Evolutionary conservation across 805 yeast species (phyloP).

Genomic region (Cyberlindnera mycetangii): DNA sequence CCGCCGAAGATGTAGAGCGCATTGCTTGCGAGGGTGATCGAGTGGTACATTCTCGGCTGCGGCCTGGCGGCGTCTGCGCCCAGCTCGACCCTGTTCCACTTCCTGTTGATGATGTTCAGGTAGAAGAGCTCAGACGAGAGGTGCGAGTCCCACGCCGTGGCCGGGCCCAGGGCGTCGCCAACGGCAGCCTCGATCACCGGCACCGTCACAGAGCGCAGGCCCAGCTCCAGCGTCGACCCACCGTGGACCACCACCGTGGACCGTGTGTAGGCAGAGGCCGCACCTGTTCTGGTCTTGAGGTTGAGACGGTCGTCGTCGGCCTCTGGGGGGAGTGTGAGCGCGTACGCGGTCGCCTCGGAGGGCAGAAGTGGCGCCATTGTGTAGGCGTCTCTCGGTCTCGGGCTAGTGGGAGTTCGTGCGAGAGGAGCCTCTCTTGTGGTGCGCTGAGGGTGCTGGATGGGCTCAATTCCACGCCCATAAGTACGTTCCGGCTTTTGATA

Average conservation of each 20-base stretch:
- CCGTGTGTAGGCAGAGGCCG: slow-evolving; percentile 53
- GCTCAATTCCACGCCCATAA: no score
- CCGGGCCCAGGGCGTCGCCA: slow-evolving; percentile 4
- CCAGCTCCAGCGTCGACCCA: slow-evolving; percentile 60
- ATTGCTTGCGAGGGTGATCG: slow-evolving; percentile 48
- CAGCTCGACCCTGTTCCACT: slow-evolving; percentile 48
- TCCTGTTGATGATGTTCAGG: slow-evolving; percentile 54
- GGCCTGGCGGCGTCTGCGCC: slow-evolving; percentile 15
- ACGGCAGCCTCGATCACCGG: slow-evolving; percentile 15
- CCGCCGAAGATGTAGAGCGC: slow-evolving; percentile 67
- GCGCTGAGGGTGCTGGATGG: no score
- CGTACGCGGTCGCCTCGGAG: slow-evolving; percentile 58
- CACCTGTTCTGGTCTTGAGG: slow-evolving; percentile 65
- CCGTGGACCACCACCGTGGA: slow-evolving; percentile 65
- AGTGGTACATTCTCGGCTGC: slow-evolving; percentile 51
- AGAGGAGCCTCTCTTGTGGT: neutral
- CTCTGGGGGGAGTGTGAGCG: slow-evolving; percentile 53
- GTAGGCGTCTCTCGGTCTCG: neutral
- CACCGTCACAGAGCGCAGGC: slow-evolving; percentile 13
- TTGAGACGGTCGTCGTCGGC: slow-evolving; percentile 47
- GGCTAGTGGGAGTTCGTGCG: neutral
- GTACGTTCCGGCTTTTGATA: no score
- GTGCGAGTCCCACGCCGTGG: slow-evolving; percentile 9
- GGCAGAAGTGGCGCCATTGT: slow-evolving; percentile 63
- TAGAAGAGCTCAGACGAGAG: slow-evolving; percentile 64